These are phyloP conservation scores for Sugiyamaella pinicola DNA, from an alignment of 1,139 yeast species.

Conservation along the genomic window DNA sequence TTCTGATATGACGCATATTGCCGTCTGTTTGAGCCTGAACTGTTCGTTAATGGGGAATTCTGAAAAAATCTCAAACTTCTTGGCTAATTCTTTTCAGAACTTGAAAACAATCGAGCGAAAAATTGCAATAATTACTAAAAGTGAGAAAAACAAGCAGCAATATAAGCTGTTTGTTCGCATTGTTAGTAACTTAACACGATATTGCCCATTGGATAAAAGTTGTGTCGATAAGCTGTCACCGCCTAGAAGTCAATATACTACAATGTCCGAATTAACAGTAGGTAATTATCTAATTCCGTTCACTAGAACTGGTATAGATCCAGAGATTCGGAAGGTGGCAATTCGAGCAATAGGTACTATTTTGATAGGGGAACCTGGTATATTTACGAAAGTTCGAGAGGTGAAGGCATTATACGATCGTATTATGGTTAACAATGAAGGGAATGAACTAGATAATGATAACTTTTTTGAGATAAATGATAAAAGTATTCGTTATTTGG, in stretches of 20 bases:
- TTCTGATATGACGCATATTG: conserved; percentile 10
- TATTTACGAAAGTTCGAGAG: conserved; percentile 60
- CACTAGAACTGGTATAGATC: conserved; percentile 45
- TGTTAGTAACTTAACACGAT: conserved; percentile 61
- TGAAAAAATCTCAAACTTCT: conserved; percentile 57
- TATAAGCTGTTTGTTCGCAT: conserved; percentile 52
- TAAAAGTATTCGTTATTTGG: conserved; percentile 28
- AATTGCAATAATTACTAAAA: background rate
- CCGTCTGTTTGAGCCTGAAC: conserved; percentile 6
- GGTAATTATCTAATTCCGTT: conserved; percentile 59
- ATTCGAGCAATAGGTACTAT: conserved; percentile 58
- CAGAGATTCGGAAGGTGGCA: conserved; percentile 52
- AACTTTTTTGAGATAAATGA: conserved; percentile 4
- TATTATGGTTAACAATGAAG: conserved; percentile 44
- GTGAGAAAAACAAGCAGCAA: conserved; percentile 8
- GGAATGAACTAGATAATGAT: background rate
- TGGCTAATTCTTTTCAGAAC: conserved; percentile 33
- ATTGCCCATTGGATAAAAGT: conserved; percentile 57
- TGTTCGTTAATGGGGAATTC: conserved; percentile 44
- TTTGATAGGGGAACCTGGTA: conserved; percentile 61
- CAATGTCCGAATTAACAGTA: conserved; percentile 54
- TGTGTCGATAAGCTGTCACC: conserved; percentile 46
- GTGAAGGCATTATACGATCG: conserved; percentile 53
- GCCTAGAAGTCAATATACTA: conserved; percentile 47
- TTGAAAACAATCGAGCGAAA: conserved; percentile 1